Evolutionary conservation across 768 basidiomycete species (phyloP), one percentile per base, ranked within the genome.

Genomic region (Kwoniella pini): DNA sequence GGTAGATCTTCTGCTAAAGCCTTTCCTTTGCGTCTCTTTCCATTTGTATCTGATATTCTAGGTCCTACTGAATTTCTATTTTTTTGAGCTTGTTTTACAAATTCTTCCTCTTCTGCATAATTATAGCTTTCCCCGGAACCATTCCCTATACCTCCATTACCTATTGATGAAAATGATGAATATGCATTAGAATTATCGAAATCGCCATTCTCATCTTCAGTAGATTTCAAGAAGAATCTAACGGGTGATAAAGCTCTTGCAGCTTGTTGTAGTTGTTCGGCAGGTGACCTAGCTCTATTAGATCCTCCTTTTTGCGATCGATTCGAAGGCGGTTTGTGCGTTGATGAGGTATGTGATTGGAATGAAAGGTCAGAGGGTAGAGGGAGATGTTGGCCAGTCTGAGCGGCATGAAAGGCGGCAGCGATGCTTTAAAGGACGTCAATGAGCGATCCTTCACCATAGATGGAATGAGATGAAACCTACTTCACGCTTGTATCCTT

Each of bases 181-280:
- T 62, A 70, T 9, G 50, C 62, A 9, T 51, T 60, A 4, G 62
- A 62, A 36, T 28, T 56, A 42, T 66, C 66, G n/a, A 45, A 43
- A 31, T 70, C 62, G 2, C 54, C 62, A 26, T 57, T 51, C 26
- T 69, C 70, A 39, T 62, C 46, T 30, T 59, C 58, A 21, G 50
- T 53, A 0, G 71, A 68, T 28, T 57, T 57, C 9, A 75, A 63
- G 50, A 75, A 75, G 50, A 44, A 75, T 27, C 71, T 51, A 17
- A 72, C 74, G n/a, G 74, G 74, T n/a, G 67, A 67, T 3, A 75
- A 51, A 5, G 74, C 74, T 36, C 69, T 36, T 27, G 74, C 74
- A 22, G 69, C 45, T n/a, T 43, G 42, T 4, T 62, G 54, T 31
- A 75, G 52, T 22, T 62, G 57, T 61, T 75, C 71, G 12, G 65